Evolutionary conservation across 331 rosid genomes (phyloP), one percentile per base, ranked within the genome.

Genomic region (Pyrus hybrid): DNA sequence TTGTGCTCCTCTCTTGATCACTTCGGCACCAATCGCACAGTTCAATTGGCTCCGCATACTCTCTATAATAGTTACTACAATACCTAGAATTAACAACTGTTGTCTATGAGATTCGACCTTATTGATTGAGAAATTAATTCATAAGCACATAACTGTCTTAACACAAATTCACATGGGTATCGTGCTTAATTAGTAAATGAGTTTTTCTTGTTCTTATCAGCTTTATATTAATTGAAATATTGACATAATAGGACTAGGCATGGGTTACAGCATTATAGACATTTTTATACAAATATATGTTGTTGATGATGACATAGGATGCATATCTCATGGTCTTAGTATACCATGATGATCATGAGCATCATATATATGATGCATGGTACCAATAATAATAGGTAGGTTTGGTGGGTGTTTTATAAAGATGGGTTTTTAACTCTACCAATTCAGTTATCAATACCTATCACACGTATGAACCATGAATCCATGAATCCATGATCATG

Each of bases 1-100:
- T 82, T 4, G 78, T 45, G 85, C 28, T 88, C 49, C 66, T 89
- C 29, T 72, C 87, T 63, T 90, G 25, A 64, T 64, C 94, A 45
- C 84, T 90, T 79, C 82, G 96, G 71, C 98, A 93, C 98, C 98
- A 93, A 81, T 93, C 98, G 33, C 98, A 93, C 76, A 85, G 73
- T 51, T 83, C 85, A 58, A 87, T 83, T 69, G 91, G 83, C 78
- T 89, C 96, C 4, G 86, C 69, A 2, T 73, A 25, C 74, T 88
- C 94, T 5, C 94, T 82, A 29, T 93, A 90, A 63, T 84, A 93
- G 78, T 90, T 93, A 30, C 97, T 93, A 67, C 96, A 93, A 68
- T 93, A 93, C 68, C 97, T 93, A 67, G 53, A 70, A 41, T 26
- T 29, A 64, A 64, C 45, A 64, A 64, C 0, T 64, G 8, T 64